Base-by-base conservation (phyloP, 768 basidiomycete genomes). In the Kwoniella heveanensis region DNA sequence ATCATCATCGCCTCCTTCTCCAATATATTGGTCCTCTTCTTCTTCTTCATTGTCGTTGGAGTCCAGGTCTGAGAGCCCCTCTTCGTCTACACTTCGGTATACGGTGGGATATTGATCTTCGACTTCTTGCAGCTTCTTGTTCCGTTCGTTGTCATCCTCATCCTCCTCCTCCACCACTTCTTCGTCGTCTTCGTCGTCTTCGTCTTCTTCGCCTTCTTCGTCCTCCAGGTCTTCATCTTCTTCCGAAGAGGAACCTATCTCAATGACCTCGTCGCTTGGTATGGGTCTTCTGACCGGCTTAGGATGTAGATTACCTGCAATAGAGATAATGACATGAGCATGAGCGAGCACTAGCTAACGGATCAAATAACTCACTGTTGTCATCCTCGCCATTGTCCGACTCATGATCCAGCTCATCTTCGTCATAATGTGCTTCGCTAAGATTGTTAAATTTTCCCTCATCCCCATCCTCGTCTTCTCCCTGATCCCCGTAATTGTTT, bases 201-300 rank as follows among this genome's bases (percentile, higher is more conserved):
- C 56, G 29, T 26, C 55, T 46, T 61, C 24, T 10, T 54, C 57
- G 8, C 54, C 57, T 2, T 54, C 51, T 13, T 59, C 51, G 17
- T 59, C 21, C 27, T 60, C 50, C 21, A 53, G 56, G 7, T 58
- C 51, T 15, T 62, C 54, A 4, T 68, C 66, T 21, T 63, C 62
- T 15, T 68, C 66, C 7, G 66, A 59, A 9, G 57, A 57, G 6
- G 62, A 64, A 1, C 62, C 62, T 10, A 68, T 63, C 29, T 60
- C 58, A 46, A 68, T 64, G 17, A 68, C 66, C 22, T 64, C 66
- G 56, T 58, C 25, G 25, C 30, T 56, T 47, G 19, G 3, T 7
- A 32, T 24, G 21, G 27, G 46, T 17, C 32, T 22, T 19, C 46
- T 56, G 24, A 44, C 39, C 19, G 17, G 39, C 15, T 44, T 17